phyloP scores from a whole-genome alignment of 2,329 filamentous ascomycete genomes.

The Cytospora schulzeri region DNA sequence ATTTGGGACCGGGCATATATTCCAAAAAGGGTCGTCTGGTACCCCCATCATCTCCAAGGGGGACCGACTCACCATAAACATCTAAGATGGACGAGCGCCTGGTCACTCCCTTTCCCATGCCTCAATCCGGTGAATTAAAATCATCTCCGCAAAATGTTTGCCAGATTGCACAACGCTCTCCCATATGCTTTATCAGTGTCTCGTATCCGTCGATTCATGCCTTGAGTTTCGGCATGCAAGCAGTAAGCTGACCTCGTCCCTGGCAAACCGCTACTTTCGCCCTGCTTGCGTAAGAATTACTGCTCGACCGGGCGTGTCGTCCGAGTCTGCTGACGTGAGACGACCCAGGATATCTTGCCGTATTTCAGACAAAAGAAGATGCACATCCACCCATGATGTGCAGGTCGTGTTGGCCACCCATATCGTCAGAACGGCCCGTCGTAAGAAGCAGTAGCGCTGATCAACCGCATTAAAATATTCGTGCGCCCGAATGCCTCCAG shows the following conservation, averaged over 20 bases:
- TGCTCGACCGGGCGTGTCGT: slow-evolving; percentile 7
- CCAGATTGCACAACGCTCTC: slow-evolving; percentile 20
- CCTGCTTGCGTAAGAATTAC: neutral
- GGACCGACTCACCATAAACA: neutral
- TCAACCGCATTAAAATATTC: slow-evolving; percentile 25
- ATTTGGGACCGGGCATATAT: slow-evolving; percentile 11
- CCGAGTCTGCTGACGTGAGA: slow-evolving; percentile 6
- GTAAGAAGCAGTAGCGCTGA: slow-evolving; percentile 24
- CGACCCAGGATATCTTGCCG: slow-evolving; percentile 1
- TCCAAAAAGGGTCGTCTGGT: slow-evolving; percentile 5
- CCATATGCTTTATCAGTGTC: slow-evolving; percentile 9
- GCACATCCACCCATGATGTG: neutral
- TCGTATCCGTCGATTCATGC: slow-evolving; percentile 7
- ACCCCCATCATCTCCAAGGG: neutral
- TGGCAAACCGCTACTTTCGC: neutral
- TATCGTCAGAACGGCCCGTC: slow-evolving; percentile 4
- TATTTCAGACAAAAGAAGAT: slow-evolving; percentile 1
- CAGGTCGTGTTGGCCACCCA: slow-evolving; percentile 19
- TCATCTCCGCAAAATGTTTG: slow-evolving; percentile 6
- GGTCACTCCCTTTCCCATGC: slow-evolving; percentile 3
- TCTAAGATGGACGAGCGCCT: slow-evolving; percentile 10
- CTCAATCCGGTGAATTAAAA: neutral
- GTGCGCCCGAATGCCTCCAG: slow-evolving; percentile 18
- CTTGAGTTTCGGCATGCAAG: neutral
- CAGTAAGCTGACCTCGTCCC: slow-evolving; percentile 1